phyloP scores from a whole-genome alignment of 2,329 filamentous ascomycete genomes.

The Aureobasidium melanogenum region DNA sequence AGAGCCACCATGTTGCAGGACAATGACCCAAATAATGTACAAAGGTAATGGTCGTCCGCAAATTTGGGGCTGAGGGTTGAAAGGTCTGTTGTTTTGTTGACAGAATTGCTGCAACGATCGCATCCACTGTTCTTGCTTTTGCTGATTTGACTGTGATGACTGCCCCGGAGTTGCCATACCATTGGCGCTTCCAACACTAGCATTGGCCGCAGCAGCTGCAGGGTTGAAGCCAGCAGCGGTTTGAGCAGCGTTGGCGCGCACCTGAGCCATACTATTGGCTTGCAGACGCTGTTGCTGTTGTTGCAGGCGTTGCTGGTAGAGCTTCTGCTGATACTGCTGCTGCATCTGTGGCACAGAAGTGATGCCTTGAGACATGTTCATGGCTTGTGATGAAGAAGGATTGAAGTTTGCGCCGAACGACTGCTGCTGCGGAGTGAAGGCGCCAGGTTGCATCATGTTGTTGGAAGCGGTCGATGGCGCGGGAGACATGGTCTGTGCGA shows the following conservation, averaged over 20 bases:
- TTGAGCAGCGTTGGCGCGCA: slow-evolving; percentile 12
- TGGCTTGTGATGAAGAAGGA: slow-evolving; percentile 14
- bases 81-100: slow-evolving; percentile 59
- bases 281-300: slow-evolving; percentile 62
- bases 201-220: slow-evolving; percentile 14
- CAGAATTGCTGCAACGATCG: slow-evolving; percentile 72
- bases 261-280: slow-evolving; percentile 22
- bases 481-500: slow-evolving; percentile 73
- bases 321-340: slow-evolving; percentile 59
- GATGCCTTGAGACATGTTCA: slow-evolving; percentile 32
- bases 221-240: slow-evolving; percentile 5
- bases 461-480: slow-evolving; percentile 63
- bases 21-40: slow-evolving; percentile 66
- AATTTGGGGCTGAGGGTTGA: slow-evolving; percentile 67
- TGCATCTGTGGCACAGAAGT: slow-evolving; percentile 27
- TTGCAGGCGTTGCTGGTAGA: slow-evolving; percentile 79
- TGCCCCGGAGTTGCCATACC: slow-evolving; percentile 8
- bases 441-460: slow-evolving; percentile 16
- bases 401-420: slow-evolving; percentile 12
- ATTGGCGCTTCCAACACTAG: slow-evolving; percentile 8
- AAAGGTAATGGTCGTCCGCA: slow-evolving; percentile 67
- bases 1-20: slow-evolving; percentile 70
- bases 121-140: slow-evolving; percentile 37
- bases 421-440: slow-evolving; percentile 29
- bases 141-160: slow-evolving; percentile 15